Percentiles rank a stretch among this genome's conserved stretches.
Conservation (phyloP, 2,329 filamentous ascomycete genomes). For the Epichloe glyceriae region DNA sequence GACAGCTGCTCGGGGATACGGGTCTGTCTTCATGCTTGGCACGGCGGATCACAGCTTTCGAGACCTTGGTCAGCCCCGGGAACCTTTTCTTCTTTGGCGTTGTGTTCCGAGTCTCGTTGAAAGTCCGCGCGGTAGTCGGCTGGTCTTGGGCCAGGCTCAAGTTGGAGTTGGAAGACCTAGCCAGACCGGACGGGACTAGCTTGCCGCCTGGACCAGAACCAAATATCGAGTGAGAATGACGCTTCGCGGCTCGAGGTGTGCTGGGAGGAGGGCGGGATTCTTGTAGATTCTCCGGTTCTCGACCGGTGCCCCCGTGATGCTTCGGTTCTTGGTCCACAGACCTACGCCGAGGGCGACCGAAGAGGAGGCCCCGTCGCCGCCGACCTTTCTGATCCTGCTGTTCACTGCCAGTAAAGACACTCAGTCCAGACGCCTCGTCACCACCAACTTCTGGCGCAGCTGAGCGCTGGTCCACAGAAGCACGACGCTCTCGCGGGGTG, state of each 20-base stretch:
- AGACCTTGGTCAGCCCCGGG: constrained; percentile 22
- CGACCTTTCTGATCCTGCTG: constrained; percentile 21
- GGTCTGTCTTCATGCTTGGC: background rate
- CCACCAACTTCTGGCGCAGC: constrained; percentile 13
- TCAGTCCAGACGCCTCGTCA: constrained; percentile 30
- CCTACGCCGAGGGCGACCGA: constrained; percentile 16
- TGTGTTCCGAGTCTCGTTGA: constrained; percentile 3
- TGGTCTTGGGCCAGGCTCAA: constrained; percentile 9
- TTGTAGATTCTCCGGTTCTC: constrained; percentile 5
- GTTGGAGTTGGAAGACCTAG: constrained; percentile 13
- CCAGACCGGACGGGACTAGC: constrained; percentile 8
- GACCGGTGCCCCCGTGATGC: background rate
- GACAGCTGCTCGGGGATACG: constrained; percentile 1
- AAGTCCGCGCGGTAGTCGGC: background rate
- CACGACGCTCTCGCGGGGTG: constrained; percentile 19
- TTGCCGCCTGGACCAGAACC: constrained; percentile 14
- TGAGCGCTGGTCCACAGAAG: constrained; percentile 11
- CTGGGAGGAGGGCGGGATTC: constrained; percentile 9
- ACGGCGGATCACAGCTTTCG: constrained; percentile 9
- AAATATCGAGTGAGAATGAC: constrained; percentile 28
- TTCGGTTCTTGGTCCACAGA: constrained; percentile 11
- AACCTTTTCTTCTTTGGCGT: constrained; percentile 30
- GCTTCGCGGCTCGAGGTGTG: constrained; percentile 21
- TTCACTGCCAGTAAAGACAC: constrained; percentile 25
- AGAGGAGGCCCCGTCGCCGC: constrained; percentile 25